Base-by-base conservation (phyloP, 192 early-diverging fungal species). In the Coemansia asiatica region DNA sequence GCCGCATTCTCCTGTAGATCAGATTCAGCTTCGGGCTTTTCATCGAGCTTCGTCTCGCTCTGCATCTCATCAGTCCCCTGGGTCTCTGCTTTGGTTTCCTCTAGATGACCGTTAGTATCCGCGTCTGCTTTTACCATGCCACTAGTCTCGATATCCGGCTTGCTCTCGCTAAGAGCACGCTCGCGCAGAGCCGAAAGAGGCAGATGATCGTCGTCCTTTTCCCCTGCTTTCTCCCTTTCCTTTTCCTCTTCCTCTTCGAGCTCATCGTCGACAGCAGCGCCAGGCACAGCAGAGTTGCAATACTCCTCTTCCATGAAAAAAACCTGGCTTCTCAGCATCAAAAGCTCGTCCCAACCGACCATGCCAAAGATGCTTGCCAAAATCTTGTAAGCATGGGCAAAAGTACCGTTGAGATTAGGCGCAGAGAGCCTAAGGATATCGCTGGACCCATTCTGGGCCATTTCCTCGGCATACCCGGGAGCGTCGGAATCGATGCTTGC, bases 271-370 rank as follows among this genome's bases (percentile, higher is more conserved):
- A 70, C 67, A 0, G 72, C 72, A 8, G 38, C 50, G 33, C 55
- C 76, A 15, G 73, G 72, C 1, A 55, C 47, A 4, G 60, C 64
- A 4, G 74, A 72, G 85, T 85, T 67, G 77, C 89, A 76, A 69
- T 99, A 99, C 73, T 99, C 97, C 63, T 98, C 97, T 53, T 99
- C 97, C 97, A 99, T 99, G 6, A 99, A 96, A 85, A 99, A 99
- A 9, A 94, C 96, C 48, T 78, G 70, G 18, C 93, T 95, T 64
- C 96, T 86, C 50, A 88, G 88, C 55, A 84, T 81, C 50, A 99
- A 85, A 49, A 99, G 79, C 68, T 96, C 94, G 61, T 99, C 96
- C 97, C 97, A 99, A 15, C 97, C 97, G 64, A 94, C 88, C 31
- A 90, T 88, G 44, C 85, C 75, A 21, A 91, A 91, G 18, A 99